These are phyloP conservation scores for Aspergillus bertholletiae DNA, from an alignment of 495 filamentous ascomycete genomes.

Conservation along the genomic window DNA sequence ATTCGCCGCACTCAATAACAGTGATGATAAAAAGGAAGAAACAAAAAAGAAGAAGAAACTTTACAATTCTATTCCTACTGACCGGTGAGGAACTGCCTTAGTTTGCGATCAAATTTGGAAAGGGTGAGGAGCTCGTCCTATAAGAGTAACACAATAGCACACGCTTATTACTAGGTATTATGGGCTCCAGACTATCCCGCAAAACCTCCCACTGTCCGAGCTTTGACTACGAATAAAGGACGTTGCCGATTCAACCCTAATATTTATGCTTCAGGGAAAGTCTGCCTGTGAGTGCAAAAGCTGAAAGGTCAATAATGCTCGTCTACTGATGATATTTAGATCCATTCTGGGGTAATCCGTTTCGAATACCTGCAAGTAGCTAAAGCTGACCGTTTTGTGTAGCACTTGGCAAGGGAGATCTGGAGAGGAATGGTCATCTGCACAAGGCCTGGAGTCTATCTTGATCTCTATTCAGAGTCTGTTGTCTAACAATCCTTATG, in stretches of 20 bases:
- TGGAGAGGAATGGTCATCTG: constrained; percentile 93
- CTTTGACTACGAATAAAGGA: constrained; percentile 83
- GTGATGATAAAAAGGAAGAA: too few species aligned
- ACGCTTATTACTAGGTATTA: neutral
- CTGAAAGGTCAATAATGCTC: neutral
- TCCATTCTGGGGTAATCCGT: constrained; percentile 80
- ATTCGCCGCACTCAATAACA: neutral
- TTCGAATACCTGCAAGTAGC: neutral
- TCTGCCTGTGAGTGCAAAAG: constrained; percentile 67
- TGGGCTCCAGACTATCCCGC: constrained; percentile 72
- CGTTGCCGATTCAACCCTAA: constrained; percentile 93
- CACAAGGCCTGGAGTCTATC: constrained; percentile 92
- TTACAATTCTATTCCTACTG: neutral
- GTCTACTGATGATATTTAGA: constrained; percentile 41
- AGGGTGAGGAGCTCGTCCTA: constrained; percentile 4
- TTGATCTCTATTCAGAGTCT: constrained; percentile 94
- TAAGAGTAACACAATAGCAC: neutral
- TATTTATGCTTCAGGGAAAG: constrained; percentile 86
- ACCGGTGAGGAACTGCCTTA: constrained; percentile 1
- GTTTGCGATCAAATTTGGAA: constrained; percentile 23
- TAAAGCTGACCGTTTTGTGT: constrained; percentile 17
- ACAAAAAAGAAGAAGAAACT: too few species aligned
- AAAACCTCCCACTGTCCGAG: constrained; percentile 70
- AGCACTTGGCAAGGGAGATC: constrained; percentile 91
- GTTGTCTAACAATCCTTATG: constrained; percentile 91